Percentiles rank a stretch among this genome's conserved stretches.
Evolutionary conservation across 139 green algal genomes (phyloP).

Genomic region (Volvox reticuliferus): DNA sequence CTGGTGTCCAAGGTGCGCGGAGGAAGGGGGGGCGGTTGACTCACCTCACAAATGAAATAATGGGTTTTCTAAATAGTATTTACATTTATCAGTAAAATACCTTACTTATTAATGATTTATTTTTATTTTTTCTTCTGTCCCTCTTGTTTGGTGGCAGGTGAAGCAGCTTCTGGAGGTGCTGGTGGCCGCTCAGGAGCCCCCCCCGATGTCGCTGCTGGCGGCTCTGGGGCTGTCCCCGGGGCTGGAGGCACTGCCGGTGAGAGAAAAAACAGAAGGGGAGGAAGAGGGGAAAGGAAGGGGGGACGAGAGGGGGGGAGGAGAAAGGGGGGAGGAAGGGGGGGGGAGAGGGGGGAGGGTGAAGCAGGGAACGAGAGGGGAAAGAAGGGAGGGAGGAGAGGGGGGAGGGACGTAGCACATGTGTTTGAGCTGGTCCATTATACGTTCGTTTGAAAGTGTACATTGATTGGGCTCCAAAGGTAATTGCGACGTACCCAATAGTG

Average conservation of each 20-base stretch:
- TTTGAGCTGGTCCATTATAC: no score
- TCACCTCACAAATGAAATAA: no score
- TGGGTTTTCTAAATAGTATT: no score
- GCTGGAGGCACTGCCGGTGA: constrained; percentile 16
- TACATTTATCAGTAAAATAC: no score
- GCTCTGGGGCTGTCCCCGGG: constrained; percentile 10
- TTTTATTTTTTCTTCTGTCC: no score
- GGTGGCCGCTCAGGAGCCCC: constrained; percentile 45
- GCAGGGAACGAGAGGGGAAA: neutral
- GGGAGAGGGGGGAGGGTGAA: neutral
- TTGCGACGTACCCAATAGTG: no score
- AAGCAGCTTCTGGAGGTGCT: constrained; percentile 46
- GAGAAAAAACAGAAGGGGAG: neutral
- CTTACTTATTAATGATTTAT: no score
- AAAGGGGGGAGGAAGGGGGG: neutral
- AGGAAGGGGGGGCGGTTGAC: neutral
- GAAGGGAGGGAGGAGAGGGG: no score
- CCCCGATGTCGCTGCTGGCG: constrained; percentile 42
- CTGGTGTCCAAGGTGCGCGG: constrained; percentile 14
- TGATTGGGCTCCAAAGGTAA: no score
- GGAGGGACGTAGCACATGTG: no score
- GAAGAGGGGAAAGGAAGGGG: neutral
- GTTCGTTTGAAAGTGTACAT: no score
- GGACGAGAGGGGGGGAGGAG: neutral
- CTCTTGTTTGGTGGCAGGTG: neutral